A percentile compares a stretch with the other conserved stretches of the same genome.
These are phyloP conservation scores for Ceratocystis destructans DNA, from an alignment of 2,329 filamentous ascomycete genomes.

Conservation along the genomic window DNA sequence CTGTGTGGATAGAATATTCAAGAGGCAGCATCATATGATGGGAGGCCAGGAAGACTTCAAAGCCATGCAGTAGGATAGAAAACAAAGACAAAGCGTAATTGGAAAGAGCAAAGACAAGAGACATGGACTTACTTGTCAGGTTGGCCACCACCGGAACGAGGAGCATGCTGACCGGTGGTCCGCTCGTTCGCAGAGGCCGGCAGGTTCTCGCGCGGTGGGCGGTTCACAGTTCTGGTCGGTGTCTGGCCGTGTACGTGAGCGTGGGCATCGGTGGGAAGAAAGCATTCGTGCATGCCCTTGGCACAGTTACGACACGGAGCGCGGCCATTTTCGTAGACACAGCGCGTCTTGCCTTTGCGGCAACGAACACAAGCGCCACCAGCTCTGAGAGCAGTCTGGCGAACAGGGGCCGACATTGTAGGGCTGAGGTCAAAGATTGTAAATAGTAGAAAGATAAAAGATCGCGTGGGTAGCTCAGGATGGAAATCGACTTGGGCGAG, in stretches of 20 bases:
- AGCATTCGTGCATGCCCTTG: constrained; percentile 51
- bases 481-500: not conserved
- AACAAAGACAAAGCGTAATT: constrained; percentile 14
- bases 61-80: not conserved
- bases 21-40: not conserved
- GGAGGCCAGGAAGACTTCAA: not conserved
- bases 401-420: constrained; percentile 36
- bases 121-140: constrained; percentile 42
- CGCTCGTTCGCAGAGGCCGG: constrained; percentile 32
- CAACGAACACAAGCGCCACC: constrained; percentile 49
- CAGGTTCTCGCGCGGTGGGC: constrained; percentile 40
- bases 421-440: not conserved
- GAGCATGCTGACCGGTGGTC: constrained; percentile 30
- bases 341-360: constrained; percentile 51
- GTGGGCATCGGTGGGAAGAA: constrained; percentile 46
- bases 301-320: constrained; percentile 51
- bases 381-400: constrained; percentile 46
- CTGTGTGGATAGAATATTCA: not conserved
- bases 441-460: not conserved
- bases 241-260: constrained; percentile 46
- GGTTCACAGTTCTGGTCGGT: constrained; percentile 36
- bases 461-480: not conserved
- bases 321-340: constrained; percentile 48
- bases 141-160: constrained; percentile 33
- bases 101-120: constrained; percentile 1